Conservation (phyloP, 2,329 filamentous ascomycete species). For the Clarireedia hainanense region DNA sequence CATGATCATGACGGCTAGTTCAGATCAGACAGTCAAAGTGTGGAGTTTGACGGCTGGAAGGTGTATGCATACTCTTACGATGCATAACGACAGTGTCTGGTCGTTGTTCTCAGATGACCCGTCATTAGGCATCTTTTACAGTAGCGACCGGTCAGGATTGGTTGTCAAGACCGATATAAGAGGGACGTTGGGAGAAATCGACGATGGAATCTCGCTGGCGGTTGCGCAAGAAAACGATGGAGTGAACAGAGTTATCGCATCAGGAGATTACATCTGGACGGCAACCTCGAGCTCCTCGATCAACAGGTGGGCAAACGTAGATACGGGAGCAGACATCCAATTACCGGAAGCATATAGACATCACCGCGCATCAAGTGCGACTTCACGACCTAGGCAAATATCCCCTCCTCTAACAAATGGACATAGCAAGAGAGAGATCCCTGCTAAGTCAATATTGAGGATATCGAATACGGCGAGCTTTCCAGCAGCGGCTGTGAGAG, state of each 20-base stretch:
- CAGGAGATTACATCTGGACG: constrained; percentile 54
- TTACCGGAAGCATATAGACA: constrained; percentile 47
- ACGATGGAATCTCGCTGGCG: constrained; percentile 86
- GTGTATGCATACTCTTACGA: constrained; percentile 96
- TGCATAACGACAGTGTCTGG: constrained; percentile 99
- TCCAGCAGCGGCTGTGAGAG: constrained; percentile 45
- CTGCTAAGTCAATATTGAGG: constrained; percentile 67
- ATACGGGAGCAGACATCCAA: constrained; percentile 66
- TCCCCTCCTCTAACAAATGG: constrained; percentile 31
- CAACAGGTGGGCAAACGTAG: constrained; percentile 70
- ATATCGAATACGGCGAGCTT: constrained; percentile 80
- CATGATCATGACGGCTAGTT: constrained; percentile 87
- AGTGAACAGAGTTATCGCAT: constrained; percentile 57
- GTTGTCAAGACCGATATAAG: constrained; percentile 95
- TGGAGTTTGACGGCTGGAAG: constrained; percentile 94
- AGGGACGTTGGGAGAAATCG: constrained; percentile 61
- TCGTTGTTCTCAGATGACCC: constrained; percentile 86
- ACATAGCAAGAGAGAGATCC: constrained; percentile 55
- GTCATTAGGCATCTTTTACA: constrained; percentile 84
- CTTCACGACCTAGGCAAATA: constrained; percentile 32
- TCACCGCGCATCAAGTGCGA: constrained; percentile 40
- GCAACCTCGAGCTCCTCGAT: constrained; percentile 67
- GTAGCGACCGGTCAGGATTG: constrained; percentile 81
- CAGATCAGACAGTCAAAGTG: constrained; percentile 94
- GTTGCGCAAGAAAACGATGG: constrained; percentile 86